Conservation (phyloP, 164 flowering plant species). For the Magnolia changhungtana region DNA sequence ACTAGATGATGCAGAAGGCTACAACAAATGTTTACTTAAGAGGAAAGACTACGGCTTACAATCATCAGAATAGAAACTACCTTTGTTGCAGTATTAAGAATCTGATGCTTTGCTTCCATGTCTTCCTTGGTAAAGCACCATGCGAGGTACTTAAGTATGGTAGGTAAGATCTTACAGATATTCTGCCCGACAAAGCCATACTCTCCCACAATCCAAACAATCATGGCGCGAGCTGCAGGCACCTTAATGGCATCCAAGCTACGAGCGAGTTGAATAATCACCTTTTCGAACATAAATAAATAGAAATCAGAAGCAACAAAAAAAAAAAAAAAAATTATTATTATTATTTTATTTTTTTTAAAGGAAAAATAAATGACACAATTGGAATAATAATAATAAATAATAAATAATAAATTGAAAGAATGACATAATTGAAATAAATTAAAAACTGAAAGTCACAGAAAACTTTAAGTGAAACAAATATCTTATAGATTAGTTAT, state of each 20-base stretch:
- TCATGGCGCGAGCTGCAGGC: slow-evolving; percentile 82
- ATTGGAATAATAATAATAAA: too few species aligned
- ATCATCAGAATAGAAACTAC: slow-evolving; percentile 27
- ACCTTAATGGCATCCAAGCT: slow-evolving; percentile 77
- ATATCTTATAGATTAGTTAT: too few species aligned
- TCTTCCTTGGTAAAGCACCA: slow-evolving; percentile 69
- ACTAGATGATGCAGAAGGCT: background rate
- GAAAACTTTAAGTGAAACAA: too few species aligned
- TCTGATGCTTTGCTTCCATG: slow-evolving; percentile 83
- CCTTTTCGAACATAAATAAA: slow-evolving; percentile 37
- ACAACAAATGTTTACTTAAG: background rate
- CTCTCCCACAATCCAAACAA: slow-evolving; percentile 92
- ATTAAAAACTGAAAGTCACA: too few species aligned
- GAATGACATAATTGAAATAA: background rate
- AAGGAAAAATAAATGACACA: too few species aligned
- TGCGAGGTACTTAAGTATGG: slow-evolving; percentile 73
- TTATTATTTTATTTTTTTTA: too few species aligned
- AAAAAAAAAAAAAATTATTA: background rate
- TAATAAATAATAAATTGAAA: too few species aligned
- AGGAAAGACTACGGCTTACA: too few species aligned
- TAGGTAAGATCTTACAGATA: slow-evolving; percentile 54
- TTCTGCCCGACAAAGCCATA: slow-evolving; percentile 60
- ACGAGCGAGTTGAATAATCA: slow-evolving; percentile 67
- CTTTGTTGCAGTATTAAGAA: slow-evolving; percentile 69
- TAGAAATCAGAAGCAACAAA: slow-evolving; percentile 4